These are phyloP conservation scores for Zymoseptoria passerinii DNA, from an alignment of 2,329 filamentous ascomycete species.

Conservation along the genomic window DNA sequence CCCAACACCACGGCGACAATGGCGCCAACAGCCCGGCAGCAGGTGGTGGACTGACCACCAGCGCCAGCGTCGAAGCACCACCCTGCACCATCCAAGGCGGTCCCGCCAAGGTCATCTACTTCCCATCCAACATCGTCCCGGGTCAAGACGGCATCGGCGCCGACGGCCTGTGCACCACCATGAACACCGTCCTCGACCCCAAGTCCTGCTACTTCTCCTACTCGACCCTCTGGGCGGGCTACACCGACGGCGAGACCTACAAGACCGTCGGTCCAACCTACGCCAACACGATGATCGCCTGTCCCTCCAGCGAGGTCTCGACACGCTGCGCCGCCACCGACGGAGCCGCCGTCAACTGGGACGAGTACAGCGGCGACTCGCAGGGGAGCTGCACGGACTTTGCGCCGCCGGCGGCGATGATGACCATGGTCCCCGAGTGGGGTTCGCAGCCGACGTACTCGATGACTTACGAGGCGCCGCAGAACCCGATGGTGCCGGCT, in stretches of 20 bases:
- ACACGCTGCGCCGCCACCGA: constrained; percentile 12
- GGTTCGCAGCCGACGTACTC: background rate
- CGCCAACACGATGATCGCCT: constrained; percentile 16
- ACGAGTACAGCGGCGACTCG: background rate
- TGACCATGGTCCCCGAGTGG: constrained; percentile 6
- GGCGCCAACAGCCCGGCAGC: background rate
- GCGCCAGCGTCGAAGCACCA: background rate
- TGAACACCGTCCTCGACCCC: constrained; percentile 8
- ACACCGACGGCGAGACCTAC: constrained; percentile 4
- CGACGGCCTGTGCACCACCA: background rate
- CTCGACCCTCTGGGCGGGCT: constrained; percentile 7
- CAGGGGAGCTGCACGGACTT: constrained; percentile 2
- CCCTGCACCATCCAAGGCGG: constrained; percentile 20
- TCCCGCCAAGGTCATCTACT: constrained; percentile 20
- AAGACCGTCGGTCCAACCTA: constrained; percentile 18
- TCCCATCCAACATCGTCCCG: constrained; percentile 10
- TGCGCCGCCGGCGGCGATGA: constrained; percentile 3
- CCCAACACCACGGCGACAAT: background rate
- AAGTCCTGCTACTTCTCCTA: constrained; percentile 8
- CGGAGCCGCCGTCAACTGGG: background rate
- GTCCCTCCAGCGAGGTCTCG: constrained; percentile 17
- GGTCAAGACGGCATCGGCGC: background rate
- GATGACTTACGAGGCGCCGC: background rate
- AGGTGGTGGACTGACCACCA: background rate
- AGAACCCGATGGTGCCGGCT: background rate